phyloP scores from a whole-genome alignment of 2,329 filamentous ascomycete genomes.

The Epicoccum sorghinum region DNA sequence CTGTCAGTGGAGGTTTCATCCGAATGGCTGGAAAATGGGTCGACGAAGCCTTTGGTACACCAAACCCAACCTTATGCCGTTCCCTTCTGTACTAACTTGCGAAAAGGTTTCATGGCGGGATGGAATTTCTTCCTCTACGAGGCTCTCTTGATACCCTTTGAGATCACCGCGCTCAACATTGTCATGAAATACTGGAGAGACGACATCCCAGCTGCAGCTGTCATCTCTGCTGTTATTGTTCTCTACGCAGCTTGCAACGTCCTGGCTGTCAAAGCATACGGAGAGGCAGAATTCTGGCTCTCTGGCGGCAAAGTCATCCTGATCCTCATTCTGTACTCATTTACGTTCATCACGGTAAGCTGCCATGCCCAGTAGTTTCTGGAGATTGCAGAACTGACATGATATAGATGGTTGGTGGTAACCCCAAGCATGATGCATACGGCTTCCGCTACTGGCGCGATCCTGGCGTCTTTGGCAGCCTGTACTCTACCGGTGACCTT shows the following conservation, averaged over 20 bases:
- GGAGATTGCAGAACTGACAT: not conserved
- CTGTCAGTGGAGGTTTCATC: conserved; percentile 68
- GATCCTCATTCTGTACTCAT: conserved; percentile 53
- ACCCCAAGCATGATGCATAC: conserved; percentile 49
- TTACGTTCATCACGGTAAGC: conserved; percentile 52
- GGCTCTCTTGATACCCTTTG: conserved; percentile 58
- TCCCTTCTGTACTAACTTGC: not conserved
- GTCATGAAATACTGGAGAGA: conserved; percentile 53
- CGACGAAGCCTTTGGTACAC: conserved; percentile 7
- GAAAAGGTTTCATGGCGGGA: conserved; percentile 58
- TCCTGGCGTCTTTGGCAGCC: conserved; percentile 43
- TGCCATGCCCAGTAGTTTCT: fast-evolving
- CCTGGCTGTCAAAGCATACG: conserved; percentile 54
- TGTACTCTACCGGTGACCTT: conserved; percentile 30
- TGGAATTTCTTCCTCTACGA: conserved; percentile 62
- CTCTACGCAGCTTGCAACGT: conserved; percentile 54
- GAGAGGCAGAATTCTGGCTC: conserved; percentile 55
- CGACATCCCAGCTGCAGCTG: conserved; percentile 51
- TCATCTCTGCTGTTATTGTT: conserved; percentile 50
- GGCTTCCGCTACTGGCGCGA: conserved; percentile 55
- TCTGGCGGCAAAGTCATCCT: conserved; percentile 54
- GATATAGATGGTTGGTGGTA: conserved; percentile 49
- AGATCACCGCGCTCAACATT: conserved; percentile 55
- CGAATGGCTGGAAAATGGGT: conserved; percentile 51
- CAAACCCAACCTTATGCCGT: not conserved